Evolutionary conservation across 2,329 filamentous ascomycete genomes (phyloP).

Genomic region (Botrytis elliptica): DNA sequence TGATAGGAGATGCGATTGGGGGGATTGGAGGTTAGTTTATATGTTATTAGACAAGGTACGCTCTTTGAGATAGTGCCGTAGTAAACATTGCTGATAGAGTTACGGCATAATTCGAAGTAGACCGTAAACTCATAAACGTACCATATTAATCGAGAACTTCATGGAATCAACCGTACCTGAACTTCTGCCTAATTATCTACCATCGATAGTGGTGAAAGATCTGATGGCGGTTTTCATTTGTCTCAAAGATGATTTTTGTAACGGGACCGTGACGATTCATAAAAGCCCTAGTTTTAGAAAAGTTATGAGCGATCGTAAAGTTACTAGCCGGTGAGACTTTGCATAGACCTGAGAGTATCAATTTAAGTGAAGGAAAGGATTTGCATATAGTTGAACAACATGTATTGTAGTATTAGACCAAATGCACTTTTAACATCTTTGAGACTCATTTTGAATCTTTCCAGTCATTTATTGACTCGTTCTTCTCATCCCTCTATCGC

Average conservation of each 20-base stretch:
- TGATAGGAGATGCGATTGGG: not conserved
- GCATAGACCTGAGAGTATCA: not conserved
- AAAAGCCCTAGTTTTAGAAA: too few relatives aligned
- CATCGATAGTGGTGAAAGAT: not conserved
- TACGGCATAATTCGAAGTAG: not conserved
- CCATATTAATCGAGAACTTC: not conserved
- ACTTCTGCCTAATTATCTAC: not conserved
- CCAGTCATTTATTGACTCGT: too few relatives aligned
- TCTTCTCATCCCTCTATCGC: not conserved
- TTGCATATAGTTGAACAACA: not conserved
- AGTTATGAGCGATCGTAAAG: not conserved
- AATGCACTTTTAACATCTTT: fast-evolving
- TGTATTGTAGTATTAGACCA: not conserved
- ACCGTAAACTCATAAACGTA: not conserved
- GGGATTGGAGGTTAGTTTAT: not conserved
- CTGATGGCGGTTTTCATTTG: not conserved
- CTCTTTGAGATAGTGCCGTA: not conserved
- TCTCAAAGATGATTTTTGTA: not conserved
- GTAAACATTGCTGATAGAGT: not conserved
- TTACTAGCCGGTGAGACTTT: not conserved
- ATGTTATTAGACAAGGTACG: not conserved
- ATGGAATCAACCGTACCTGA: not conserved
- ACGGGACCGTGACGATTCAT: not conserved
- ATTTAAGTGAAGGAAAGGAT: not conserved
- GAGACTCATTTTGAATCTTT: not conserved